A percentile compares a stretch with the other conserved stretches of the same genome.
These are phyloP conservation scores for Platanus orientalis DNA, from an alignment of 164 flowering plant species.

Conservation along the genomic window DNA sequence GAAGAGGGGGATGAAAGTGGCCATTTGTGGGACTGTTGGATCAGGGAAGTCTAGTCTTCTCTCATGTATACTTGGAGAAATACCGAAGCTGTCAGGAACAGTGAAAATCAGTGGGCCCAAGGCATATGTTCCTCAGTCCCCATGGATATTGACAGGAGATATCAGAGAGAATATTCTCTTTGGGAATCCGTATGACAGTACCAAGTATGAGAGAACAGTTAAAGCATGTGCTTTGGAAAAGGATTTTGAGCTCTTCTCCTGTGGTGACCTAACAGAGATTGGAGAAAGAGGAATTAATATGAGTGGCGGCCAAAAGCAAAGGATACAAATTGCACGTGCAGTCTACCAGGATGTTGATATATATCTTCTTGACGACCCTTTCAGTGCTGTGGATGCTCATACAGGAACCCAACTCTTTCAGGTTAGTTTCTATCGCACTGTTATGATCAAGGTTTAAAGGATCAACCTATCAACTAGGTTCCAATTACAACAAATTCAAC, in stretches of 20 bases:
- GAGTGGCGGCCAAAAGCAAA: slow-evolving; percentile 98
- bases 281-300: slow-evolving; percentile 98
- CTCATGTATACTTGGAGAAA: slow-evolving; percentile 83
- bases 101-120: slow-evolving; percentile 77
- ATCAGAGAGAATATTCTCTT: slow-evolving; percentile 79
- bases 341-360: slow-evolving; percentile 94
- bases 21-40: slow-evolving; percentile 91
- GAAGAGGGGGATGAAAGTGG: slow-evolving; percentile 87
- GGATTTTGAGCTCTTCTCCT: slow-evolving; percentile 82
- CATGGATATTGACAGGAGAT: slow-evolving; percentile 90
- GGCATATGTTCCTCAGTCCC: slow-evolving; percentile 96
- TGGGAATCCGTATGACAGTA: slow-evolving; percentile 53
- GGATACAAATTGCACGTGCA: slow-evolving; percentile 96
- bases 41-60: slow-evolving; percentile 93
- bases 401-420: slow-evolving; percentile 89
- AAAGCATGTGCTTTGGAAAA: slow-evolving; percentile 82
- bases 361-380: slow-evolving; percentile 94
- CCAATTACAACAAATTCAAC: not conserved
- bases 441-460: not conserved
- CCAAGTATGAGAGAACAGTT: slow-evolving; percentile 56
- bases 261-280: slow-evolving; percentile 85
- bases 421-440: slow-evolving; percentile 31
- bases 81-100: slow-evolving; percentile 59
- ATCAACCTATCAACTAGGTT: not conserved
- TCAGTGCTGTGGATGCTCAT: slow-evolving; percentile 99